Evolutionary conservation across 768 basidiomycete species (phyloP), one percentile per base, ranked within the genome.

Genomic region (Cystofilobasidium macerans): DNA sequence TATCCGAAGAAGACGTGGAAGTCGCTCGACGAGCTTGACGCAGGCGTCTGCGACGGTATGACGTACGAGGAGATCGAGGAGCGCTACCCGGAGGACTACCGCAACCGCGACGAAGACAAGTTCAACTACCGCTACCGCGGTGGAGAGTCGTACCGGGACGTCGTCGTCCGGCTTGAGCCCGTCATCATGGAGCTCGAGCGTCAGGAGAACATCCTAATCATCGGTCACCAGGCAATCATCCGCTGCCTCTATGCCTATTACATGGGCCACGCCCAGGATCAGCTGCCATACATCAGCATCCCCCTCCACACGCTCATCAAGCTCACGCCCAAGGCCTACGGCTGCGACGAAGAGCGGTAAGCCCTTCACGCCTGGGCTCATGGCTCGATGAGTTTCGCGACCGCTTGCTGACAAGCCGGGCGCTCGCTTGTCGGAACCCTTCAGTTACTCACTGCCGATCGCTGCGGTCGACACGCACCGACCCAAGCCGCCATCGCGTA

Each of bases 41-140:
- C 95, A 11, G 95, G 95, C 30, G 95, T 99, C 38, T 99, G 95
- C 73, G 95, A 99, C 76, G 95, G 87, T 20, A 98, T 99, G 95
- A 98, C 95, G 5, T 99, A 99, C 71, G 86, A 90, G 78, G 94
- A 98, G 81, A 98, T 99, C 65, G 93, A 93, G 90, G 84, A 85
- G 82, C 85, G 69, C 51, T 99, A 98, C 74, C 95, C 95, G 0
- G 95, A 99, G 65, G 95, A 99, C 74, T 98, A 93, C 76, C 92
- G 90, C 20, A 92, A 93, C 74, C 85, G 95, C 30, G 95, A 99
- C 72, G 91, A 97, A 66, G 95, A 99, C 80, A 99, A 99, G 77
- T 99, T 95, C 77, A 98, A 98, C 77, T 99, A 99, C 76, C 85
- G 95, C 33, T 98, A 97, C 76, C 82, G 95, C 71, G 92, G 64